Conservation (phyloP, 164 flowering plant genomes). For the Pachysandra terminalis region DNA sequence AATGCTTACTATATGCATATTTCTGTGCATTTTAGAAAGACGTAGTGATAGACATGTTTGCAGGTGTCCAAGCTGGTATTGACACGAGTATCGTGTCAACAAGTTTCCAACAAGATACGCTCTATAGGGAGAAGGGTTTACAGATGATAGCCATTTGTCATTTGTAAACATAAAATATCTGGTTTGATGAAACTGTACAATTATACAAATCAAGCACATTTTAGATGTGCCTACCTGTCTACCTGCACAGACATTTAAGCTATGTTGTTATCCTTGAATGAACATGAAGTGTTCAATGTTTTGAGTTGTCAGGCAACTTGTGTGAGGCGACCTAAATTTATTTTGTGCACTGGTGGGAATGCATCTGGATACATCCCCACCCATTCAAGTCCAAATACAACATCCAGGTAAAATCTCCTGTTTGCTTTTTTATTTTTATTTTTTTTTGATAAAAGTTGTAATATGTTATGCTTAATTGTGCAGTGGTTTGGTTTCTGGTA, state of each 20-base stretch:
- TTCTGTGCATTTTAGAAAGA: too few species aligned
- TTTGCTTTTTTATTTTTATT: neutral
- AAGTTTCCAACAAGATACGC: too few species aligned
- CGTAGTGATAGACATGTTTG: too few species aligned
- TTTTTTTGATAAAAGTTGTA: neutral
- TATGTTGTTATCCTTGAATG: neutral
- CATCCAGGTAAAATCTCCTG: constrained; percentile 44
- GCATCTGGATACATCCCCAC: constrained; percentile 71
- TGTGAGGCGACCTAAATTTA: constrained; percentile 85
- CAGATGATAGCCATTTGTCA: too few species aligned
- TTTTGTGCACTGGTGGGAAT: constrained; percentile 82
- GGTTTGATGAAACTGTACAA: too few species aligned
- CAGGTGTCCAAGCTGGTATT: too few species aligned
- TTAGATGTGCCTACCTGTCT: neutral
- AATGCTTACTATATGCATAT: too few species aligned
- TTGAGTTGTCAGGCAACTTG: constrained; percentile 59
- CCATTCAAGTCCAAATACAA: constrained; percentile 53
- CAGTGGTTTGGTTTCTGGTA: constrained; percentile 62
- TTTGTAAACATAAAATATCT: too few species aligned
- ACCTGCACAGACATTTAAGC: neutral
- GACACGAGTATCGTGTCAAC: too few species aligned
- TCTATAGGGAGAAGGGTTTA: too few species aligned
- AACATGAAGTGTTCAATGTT: neutral
- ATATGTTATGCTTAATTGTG: constrained; percentile 7
- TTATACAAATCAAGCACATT: neutral